Conservation (phyloP, 306 rosid species). For the Sicyos baderoa region DNA sequence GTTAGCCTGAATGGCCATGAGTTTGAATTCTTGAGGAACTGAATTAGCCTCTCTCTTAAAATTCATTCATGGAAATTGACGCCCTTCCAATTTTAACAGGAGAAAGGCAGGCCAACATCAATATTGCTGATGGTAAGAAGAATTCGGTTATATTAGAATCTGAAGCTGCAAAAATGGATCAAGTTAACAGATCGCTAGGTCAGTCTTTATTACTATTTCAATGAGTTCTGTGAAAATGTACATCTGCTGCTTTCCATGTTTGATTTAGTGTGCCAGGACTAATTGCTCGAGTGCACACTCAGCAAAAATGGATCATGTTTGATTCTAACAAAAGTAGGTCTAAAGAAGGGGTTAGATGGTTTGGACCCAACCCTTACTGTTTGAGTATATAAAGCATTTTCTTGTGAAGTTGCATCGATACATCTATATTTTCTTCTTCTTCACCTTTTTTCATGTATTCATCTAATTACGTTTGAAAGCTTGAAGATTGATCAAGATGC, state of each 20-base stretch:
- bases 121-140: slow-evolving; percentile 87
- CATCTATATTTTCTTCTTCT: neutral
- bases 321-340: neutral
- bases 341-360: slow-evolving; percentile 12
- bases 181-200: slow-evolving; percentile 76
- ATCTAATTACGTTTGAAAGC: neutral
- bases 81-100: slow-evolving; percentile 44
- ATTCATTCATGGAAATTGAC: slow-evolving; percentile 22
- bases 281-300: neutral
- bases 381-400: neutral
- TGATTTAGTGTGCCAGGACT: neutral
- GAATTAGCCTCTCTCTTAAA: neutral
- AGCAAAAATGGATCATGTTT: too few species aligned
- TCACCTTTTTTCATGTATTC: slow-evolving; percentile 1
- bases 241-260: neutral
- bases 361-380: neutral
- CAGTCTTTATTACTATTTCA: slow-evolving; percentile 16
- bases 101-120: slow-evolving; percentile 80
- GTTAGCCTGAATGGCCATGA: neutral
- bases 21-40: neutral
- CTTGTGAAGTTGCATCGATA: neutral
- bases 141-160: slow-evolving; percentile 77
- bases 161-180: slow-evolving; percentile 86
- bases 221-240: neutral
- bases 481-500: neutral